Percentiles rank a stretch among this genome's conserved stretches.
These are phyloP conservation scores for Cadophora gregata DNA, from an alignment of 2,329 filamentous ascomycete genomes.

Conservation along the genomic window DNA sequence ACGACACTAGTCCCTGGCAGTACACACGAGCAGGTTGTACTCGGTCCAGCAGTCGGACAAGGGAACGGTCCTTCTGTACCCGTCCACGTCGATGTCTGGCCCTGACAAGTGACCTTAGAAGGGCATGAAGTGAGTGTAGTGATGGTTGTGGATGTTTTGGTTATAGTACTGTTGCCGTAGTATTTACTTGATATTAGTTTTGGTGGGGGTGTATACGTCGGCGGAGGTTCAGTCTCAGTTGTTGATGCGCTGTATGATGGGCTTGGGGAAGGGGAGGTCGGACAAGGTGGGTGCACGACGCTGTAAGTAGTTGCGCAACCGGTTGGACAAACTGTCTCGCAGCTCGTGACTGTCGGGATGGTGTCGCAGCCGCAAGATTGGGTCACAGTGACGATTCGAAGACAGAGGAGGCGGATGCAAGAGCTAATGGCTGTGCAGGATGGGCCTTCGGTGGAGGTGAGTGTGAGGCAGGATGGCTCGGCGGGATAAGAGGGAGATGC, in stretches of 20 bases:
- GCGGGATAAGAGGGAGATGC: neutral
- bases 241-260: neutral
- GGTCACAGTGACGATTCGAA: neutral
- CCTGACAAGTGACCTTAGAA: conserved; percentile 11
- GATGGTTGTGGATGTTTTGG: conserved; percentile 9
- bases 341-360: neutral
- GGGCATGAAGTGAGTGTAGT: conserved; percentile 20
- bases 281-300: neutral
- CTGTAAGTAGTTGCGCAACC: neutral
- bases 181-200: neutral
- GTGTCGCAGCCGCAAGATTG: neutral
- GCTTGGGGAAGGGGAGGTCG: neutral
- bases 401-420: neutral
- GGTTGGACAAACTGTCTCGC: neutral
- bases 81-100: conserved; percentile 22
- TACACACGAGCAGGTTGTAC: conserved; percentile 8
- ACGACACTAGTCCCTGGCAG: conserved; percentile 6
- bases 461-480: neutral
- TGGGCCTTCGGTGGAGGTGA: neutral
- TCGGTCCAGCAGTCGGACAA: conserved; percentile 6
- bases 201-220: neutral
- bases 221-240: neutral
- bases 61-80: conserved; percentile 17
- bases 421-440: neutral
- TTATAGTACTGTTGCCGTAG: conserved; percentile 3